These are phyloP conservation scores for Pseudogymnoascus sp. DNA, from an alignment of 2,329 filamentous ascomycete genomes.

Conservation along the genomic window DNA sequence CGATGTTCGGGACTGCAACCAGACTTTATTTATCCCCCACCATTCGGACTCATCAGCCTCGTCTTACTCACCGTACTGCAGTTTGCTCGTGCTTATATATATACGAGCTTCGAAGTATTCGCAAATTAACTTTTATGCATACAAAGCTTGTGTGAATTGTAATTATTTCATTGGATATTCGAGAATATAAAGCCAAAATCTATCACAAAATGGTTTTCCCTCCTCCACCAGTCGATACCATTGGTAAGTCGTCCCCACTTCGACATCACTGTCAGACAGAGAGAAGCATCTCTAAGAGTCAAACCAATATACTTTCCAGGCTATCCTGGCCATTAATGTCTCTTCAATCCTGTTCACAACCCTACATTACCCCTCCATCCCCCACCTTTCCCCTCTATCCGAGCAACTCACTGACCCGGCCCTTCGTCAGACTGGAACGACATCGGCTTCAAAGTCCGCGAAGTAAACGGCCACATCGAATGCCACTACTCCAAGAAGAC, in stretches of 20 bases:
- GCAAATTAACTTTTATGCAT: not conserved
- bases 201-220: constrained; percentile 48
- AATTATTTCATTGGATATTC: not conserved
- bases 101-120: not conserved
- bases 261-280: not conserved
- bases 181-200: not conserved
- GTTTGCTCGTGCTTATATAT: not conserved
- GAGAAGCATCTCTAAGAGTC: not conserved
- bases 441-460: constrained; percentile 84
- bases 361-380: constrained; percentile 1
- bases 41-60: not conserved
- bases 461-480: constrained; percentile 94
- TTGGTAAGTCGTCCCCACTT: constrained; percentile 40
- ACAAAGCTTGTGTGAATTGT: constrained; percentile 1
- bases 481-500: constrained; percentile 69
- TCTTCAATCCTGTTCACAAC: not conserved
- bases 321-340: not conserved
- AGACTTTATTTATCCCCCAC: constrained; percentile 6
- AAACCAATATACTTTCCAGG: not conserved
- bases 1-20: constrained; percentile 1
- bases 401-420: not conserved
- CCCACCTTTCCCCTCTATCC: not conserved
- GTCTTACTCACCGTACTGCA: constrained; percentile 1
- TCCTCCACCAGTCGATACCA: constrained; percentile 67
- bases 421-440: constrained; percentile 68